A percentile compares a stretch with the other conserved stretches of the same genome.
Conservation (phyloP, 2,329 filamentous ascomycete genomes). For the Hypoxylon sp. region DNA sequence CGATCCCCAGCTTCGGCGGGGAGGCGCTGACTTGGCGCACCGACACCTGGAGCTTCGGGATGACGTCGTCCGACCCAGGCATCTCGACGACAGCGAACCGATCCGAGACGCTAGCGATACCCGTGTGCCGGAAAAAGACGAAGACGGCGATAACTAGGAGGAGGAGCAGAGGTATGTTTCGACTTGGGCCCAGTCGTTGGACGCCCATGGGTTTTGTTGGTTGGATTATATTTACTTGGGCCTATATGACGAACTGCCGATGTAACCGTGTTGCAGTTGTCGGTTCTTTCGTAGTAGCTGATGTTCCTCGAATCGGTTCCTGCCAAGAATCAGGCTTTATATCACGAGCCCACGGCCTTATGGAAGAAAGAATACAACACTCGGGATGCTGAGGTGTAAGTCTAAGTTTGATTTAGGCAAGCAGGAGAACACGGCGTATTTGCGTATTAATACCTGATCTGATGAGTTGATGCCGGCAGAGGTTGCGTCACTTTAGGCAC, state of each 20-base stretch:
- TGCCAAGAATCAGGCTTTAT: background rate
- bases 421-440: background rate
- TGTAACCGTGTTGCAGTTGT: background rate
- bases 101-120: conserved; percentile 2
- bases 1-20: conserved; percentile 48
- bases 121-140: conserved; percentile 30
- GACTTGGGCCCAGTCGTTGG: background rate
- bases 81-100: conserved; percentile 28
- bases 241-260: background rate
- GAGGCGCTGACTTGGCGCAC: conserved; percentile 40
- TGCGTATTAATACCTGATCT: conserved; percentile 14
- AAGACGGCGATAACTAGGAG: conserved; percentile 24
- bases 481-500: conserved; percentile 18
- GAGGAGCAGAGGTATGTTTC: conserved; percentile 25
- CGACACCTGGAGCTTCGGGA: conserved; percentile 41
- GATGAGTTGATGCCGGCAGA: background rate
- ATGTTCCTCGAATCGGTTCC: background rate
- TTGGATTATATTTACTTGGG: background rate
- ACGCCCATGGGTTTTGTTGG: conserved; percentile 7
- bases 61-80: conserved; percentile 29
- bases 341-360: background rate
- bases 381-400: background rate
- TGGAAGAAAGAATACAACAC: too few relatives aligned
- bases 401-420: background rate
- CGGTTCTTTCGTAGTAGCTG: background rate